A percentile compares a stretch with the other conserved stretches of the same genome.
Evolutionary conservation across 2,329 filamentous ascomycete species (phyloP).

Genomic region (Monosporascus sp.): DNA sequence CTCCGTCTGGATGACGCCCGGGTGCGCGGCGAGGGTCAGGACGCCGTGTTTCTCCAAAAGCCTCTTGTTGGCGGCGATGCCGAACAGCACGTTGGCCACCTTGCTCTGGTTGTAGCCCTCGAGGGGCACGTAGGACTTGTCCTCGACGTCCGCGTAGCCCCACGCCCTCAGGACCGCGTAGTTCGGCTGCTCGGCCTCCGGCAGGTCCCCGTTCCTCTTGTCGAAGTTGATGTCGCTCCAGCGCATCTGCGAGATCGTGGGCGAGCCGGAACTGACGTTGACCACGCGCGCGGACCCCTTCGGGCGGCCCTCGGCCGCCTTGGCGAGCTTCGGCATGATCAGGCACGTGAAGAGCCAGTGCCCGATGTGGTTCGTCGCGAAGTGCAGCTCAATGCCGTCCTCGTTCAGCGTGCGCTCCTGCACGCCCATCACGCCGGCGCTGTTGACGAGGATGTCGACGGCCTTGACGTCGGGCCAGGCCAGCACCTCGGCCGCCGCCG

Average conservation of each 20-base stretch:
- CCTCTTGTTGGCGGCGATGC: slow-evolving; percentile 19
- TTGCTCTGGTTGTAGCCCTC: slow-evolving; percentile 31
- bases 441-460: slow-evolving; percentile 40
- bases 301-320: slow-evolving; percentile 17
- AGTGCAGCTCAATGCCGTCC: slow-evolving; percentile 40
- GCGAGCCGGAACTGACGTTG: slow-evolving; percentile 33
- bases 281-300: slow-evolving; percentile 31
- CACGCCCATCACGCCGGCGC: slow-evolving; percentile 38
- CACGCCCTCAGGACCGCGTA: slow-evolving; percentile 17
- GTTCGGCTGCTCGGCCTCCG: slow-evolving; percentile 25
- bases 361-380: slow-evolving; percentile 40
- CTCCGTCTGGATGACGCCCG: slow-evolving; percentile 30
- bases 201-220: slow-evolving; percentile 27
- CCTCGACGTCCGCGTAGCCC: slow-evolving; percentile 17
- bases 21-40: slow-evolving; percentile 26
- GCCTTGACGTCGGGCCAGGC: slow-evolving; percentile 28
- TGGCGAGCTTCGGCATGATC: slow-evolving; percentile 37
- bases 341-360: slow-evolving; percentile 44
- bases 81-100: slow-evolving; percentile 30
- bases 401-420: slow-evolving; percentile 27
- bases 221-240: slow-evolving; percentile 33
- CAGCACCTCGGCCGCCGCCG: slow-evolving; percentile 29
- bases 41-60: slow-evolving; percentile 30
- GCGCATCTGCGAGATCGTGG: slow-evolving; percentile 19
- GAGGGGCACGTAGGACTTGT: slow-evolving; percentile 26